Percentiles rank a stretch among this genome's conserved stretches.
phyloP scores from a whole-genome alignment of 352 stramenopile genomes.

The Phytophthora parvispora region DNA sequence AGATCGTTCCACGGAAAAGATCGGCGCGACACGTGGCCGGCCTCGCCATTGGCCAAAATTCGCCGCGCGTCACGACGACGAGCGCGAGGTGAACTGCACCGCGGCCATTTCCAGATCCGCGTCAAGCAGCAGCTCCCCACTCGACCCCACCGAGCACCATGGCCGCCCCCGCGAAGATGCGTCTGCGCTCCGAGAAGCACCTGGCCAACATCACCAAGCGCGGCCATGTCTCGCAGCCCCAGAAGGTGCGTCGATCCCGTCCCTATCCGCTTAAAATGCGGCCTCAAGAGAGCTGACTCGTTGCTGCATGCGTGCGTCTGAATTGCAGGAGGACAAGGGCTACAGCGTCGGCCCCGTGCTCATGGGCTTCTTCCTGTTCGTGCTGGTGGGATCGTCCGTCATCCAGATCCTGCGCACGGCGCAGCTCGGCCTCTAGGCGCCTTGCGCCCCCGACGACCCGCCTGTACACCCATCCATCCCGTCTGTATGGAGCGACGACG shows the following conservation, averaged over 20 bases:
- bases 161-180: constrained; percentile 85
- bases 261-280: too few species aligned
- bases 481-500: constrained; percentile 16
- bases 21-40: constrained; percentile 18
- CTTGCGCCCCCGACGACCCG: background rate
- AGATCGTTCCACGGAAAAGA: constrained; percentile 10
- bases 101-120: constrained; percentile 32
- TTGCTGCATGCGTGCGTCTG: background rate
- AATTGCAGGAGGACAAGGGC: constrained; percentile 65
- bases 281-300: too few species aligned
- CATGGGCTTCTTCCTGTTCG: constrained; percentile 90
- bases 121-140: constrained; percentile 5
- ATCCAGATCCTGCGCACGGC: constrained; percentile 89
- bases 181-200: constrained; percentile 90
- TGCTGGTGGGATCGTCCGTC: constrained; percentile 88
- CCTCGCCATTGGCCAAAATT: constrained; percentile 19
- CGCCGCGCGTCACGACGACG: background rate
- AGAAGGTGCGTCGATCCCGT: constrained; percentile 81
- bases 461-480: background rate
- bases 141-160: constrained; percentile 4
- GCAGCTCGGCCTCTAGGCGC: constrained; percentile 72
- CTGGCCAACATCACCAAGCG: constrained; percentile 91
- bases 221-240: constrained; percentile 76
- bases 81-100: background rate
- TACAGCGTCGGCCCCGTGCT: constrained; percentile 84